Evolutionary conservation across 2,329 filamentous ascomycete species (phyloP).

Genomic region (Setomelanomma holmii): DNA sequence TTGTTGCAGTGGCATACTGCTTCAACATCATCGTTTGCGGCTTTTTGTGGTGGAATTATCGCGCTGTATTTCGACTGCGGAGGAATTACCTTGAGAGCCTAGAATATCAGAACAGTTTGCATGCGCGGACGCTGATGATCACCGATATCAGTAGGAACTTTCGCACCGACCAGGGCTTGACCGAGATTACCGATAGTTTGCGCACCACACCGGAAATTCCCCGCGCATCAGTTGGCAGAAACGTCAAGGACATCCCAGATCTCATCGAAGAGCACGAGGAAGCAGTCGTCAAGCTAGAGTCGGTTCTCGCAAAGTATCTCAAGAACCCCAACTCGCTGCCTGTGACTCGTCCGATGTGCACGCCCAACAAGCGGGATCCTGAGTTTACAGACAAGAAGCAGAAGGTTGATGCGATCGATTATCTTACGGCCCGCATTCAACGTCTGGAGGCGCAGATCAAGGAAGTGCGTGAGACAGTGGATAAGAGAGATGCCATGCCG

Average conservation of each 20-base stretch:
- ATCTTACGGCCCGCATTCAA: conserved; percentile 83
- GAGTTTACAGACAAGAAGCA: conserved; percentile 68
- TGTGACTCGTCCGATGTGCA: conserved; percentile 76
- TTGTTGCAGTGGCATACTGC: conserved; percentile 65
- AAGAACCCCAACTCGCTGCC: conserved; percentile 86
- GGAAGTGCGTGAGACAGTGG: conserved; percentile 79
- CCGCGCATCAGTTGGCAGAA: conserved; percentile 82
- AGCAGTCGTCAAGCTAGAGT: conserved; percentile 81
- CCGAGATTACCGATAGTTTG: conserved; percentile 80
- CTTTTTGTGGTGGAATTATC: conserved; percentile 92
- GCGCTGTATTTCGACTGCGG: conserved; percentile 72
- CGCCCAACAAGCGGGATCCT: conserved; percentile 77
- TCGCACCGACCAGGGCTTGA: conserved; percentile 84
- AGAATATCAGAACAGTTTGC: conserved; percentile 87
- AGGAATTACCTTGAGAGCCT: conserved; percentile 82
- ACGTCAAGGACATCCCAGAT: conserved; percentile 87
- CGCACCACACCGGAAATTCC: conserved; percentile 81
- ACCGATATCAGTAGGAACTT: conserved; percentile 82
- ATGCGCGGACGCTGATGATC: conserved; percentile 73
- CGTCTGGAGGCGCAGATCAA: conserved; percentile 84
- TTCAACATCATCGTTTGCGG: conserved; percentile 78
- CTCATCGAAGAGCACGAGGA: conserved; percentile 85
- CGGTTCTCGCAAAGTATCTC: conserved; percentile 85
- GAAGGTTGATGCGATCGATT: conserved; percentile 93
- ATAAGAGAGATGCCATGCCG: conserved; percentile 85